Percentiles rank a stretch among this genome's conserved stretches.
phyloP scores from a whole-genome alignment of 163 green algal genomes.

The Scenedesmus sp. region DNA sequence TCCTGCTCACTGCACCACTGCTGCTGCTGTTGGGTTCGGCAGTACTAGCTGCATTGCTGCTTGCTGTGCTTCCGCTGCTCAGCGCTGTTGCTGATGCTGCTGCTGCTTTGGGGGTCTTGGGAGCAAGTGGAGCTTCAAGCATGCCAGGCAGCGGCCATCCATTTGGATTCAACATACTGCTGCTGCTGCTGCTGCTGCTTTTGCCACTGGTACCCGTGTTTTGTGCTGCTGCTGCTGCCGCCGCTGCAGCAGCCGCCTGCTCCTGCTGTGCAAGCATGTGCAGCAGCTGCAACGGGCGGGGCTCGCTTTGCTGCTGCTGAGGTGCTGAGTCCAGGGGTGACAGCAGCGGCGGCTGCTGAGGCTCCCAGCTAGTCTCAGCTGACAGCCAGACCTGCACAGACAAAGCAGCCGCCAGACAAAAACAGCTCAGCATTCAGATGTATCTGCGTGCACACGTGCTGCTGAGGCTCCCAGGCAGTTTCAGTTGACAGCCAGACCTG shows the following conservation, averaged over 20 bases:
- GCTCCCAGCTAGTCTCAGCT: slow-evolving; percentile 39
- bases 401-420: not conserved
- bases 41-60: not conserved
- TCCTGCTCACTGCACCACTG: slow-evolving; percentile 8
- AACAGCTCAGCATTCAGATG: not conserved
- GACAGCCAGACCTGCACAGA: slow-evolving; percentile 34
- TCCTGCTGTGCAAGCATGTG: not conserved
- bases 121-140: not conserved
- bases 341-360: slow-evolving; percentile 5
- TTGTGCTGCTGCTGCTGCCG: not conserved
- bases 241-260: not conserved
- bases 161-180: not conserved
- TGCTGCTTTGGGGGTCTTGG: not conserved
- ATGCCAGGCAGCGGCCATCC: not conserved
- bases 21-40: not conserved
- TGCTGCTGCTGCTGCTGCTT: not conserved
- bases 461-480: no score
- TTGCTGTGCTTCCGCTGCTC: not conserved
- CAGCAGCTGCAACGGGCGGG: slow-evolving; percentile 18
- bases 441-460: not conserved
- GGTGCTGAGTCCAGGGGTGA: not conserved
- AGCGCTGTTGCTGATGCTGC: not conserved
- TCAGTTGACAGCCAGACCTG: no score
- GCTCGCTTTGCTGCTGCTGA: not conserved
- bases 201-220: not conserved